phyloP scores from a whole-genome alignment of 129 eudicot species.

The Helianthus tuberosus region DNA sequence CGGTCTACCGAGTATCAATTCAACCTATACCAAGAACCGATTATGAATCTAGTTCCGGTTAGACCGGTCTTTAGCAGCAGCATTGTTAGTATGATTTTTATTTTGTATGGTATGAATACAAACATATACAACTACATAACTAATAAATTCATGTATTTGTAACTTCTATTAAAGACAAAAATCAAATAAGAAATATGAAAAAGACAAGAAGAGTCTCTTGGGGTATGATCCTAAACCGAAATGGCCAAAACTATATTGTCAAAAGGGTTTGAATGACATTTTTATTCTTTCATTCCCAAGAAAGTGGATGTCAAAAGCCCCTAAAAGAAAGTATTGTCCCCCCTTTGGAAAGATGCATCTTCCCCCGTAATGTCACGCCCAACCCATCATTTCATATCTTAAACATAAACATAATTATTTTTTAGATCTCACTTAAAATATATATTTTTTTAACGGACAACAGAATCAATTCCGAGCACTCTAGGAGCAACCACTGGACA shows the following conservation, averaged over 20 bases:
- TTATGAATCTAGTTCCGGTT: no score
- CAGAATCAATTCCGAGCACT: no score
- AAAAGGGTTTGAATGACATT: constrained; percentile 26
- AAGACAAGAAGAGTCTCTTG: constrained; percentile 35
- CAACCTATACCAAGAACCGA: no score
- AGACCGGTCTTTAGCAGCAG: no score
- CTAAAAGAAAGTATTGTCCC: constrained; percentile 31
- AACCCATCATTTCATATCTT: constrained; percentile 28
- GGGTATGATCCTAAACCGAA: constrained; percentile 33
- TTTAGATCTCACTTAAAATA: no score
- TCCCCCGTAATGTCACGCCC: constrained; percentile 32
- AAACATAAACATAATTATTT: background rate
- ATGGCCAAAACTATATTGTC: constrained; percentile 25
- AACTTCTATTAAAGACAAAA: background rate
- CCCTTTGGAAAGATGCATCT: constrained; percentile 42
- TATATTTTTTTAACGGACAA: no score
- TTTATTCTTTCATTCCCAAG: constrained; percentile 69
- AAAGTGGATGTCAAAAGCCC: constrained; percentile 37
- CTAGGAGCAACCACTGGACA: no score
- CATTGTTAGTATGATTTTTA: no score
- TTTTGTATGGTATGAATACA: no score
- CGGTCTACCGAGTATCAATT: no score
- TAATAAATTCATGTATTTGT: no score
- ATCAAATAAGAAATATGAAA: background rate
- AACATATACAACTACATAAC: no score